Base-by-base conservation (phyloP, 371 early-diverging fungal genomes). In the Mortierella sp. region DNA sequence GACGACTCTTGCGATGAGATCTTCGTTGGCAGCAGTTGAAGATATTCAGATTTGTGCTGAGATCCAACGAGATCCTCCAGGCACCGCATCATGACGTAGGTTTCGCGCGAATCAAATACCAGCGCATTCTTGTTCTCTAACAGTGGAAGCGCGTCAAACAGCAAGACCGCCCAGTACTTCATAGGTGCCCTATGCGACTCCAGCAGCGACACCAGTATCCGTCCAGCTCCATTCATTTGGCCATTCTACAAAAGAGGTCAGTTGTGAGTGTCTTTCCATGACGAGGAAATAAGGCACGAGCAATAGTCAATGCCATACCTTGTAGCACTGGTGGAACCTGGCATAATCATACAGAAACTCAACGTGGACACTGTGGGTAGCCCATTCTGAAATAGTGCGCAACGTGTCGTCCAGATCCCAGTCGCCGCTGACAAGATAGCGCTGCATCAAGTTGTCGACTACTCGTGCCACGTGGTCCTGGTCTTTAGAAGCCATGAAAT, bases 1-100 rank as follows among this genome's bases (percentile, higher is more conserved):
- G 68, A 57, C 8, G 56, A 49, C 14, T 41, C 31, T 6, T 24
- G 21, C 15, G 64, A 49, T 3, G 59, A 27, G 14, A 43, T 32
- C 8, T 24, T 26, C 31, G 56, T 52, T n/a, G 78, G 72, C 23
- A 78, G 24, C 31, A 54, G 49, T 24, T 62, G 56, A 17, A 78
- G 62, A 26, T 78, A 71, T 41, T 71, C 72, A n/a, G 52, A 42
- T 27, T 54, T 70, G 62, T 62, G 28, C 50, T 71, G 78, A 9
- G 78, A 71, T 37, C 62, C 64, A 43, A 66, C 49, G 8, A 78
- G n/a, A 46, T 71, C 78, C 37, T 78, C 78, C 41, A 78, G 50
- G 67, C 66, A 60, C 48, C 58, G 60, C 78, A 78, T 71, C 59
- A 78, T 23, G 8, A 46, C 78, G n/a, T 66, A 66, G 1, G 72